Conservation (phyloP, 2,329 filamentous ascomycete species). For the Fusarium heterosporum region DNA sequence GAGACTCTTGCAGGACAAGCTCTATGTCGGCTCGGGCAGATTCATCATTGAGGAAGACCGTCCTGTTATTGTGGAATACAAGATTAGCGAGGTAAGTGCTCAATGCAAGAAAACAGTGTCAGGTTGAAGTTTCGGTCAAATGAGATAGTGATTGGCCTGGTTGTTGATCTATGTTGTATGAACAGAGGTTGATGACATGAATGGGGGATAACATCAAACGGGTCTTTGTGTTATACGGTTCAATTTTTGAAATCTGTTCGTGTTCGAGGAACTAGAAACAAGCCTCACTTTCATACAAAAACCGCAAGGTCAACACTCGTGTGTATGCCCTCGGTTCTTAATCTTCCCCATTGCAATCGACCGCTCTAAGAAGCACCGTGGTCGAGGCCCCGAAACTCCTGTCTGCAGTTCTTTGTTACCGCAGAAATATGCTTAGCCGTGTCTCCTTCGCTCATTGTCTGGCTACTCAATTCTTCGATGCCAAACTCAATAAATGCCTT, state of each 20-base stretch:
- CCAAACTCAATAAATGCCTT: slow-evolving; percentile 33
- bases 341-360: slow-evolving; percentile 23
- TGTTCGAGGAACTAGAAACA: slow-evolving; percentile 31
- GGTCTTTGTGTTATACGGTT: slow-evolving; percentile 10
- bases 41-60: slow-evolving; percentile 54
- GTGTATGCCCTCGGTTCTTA: slow-evolving; percentile 20
- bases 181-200: slow-evolving; percentile 1
- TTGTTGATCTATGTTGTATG: not conserved
- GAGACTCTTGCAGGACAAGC: slow-evolving; percentile 52
- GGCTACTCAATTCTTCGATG: slow-evolving; percentile 13
- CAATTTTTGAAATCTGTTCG: slow-evolving; percentile 40
- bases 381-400: slow-evolving; percentile 40
- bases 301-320: slow-evolving; percentile 17
- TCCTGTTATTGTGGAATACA: slow-evolving; percentile 55
- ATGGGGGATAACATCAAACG: not conserved
- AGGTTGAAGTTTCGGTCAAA: slow-evolving; percentile 7
- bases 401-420: slow-evolving; percentile 40
- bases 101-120: slow-evolving; percentile 30
- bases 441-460: slow-evolving; percentile 6
- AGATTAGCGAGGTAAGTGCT: slow-evolving; percentile 55
- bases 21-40: slow-evolving; percentile 57
- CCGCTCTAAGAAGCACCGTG: slow-evolving; percentile 27
- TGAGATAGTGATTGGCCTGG: not conserved
- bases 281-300: slow-evolving; percentile 34
- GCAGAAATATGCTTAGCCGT: slow-evolving; percentile 36